Evolutionary conservation across 2,329 filamentous ascomycete species (phyloP), one percentile per base, ranked within the genome.

Genomic region (Cercospora brassicicola): DNA sequence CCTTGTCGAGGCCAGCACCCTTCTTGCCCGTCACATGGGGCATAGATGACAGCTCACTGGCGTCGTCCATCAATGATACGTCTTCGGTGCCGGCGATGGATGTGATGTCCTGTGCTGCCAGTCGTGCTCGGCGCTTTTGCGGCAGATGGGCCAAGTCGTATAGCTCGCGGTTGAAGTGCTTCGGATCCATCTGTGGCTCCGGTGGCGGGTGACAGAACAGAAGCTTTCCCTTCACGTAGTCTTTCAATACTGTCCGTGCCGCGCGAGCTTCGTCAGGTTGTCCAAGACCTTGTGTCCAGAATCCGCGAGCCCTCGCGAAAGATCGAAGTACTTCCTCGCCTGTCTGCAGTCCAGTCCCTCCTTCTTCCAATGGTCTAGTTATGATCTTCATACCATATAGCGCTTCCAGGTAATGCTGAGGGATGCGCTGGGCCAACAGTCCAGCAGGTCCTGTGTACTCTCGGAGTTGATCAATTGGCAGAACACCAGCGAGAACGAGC

Each of bases 141-240:
- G 94, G 94, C 3, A 98, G 86, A 77, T 97, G 92, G 0, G 85
- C 84, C 56, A 90, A 84, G 76, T 96, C 91, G 80, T 98, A 98
- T 4, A 98, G 88, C 67, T 96, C 94, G 60, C 85, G 84, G 81
- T 99, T 99, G 85, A 98, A 99, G 64, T 90, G 87, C 59, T 83
- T 82, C 0, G 88, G 83, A 73, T 97, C 91, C 45, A 91, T 87
- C 2, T 83, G 80, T 6, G 84, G 82, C 31, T 89, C 86, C 4
- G 82, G 82, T 0, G 94, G 94, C 4, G 95, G 94, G 75, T 94
- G 90, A 73, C 93, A 95, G 82, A 91, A 98, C 5, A 98, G 86
- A 0, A 99, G 87, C 82, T 97, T 98, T 70, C 95, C 95, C 78
- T 91, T 96, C 73, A 99, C 95, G 76, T 98, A 99, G 82, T 99